Conservation (phyloP, 495 filamentous ascomycete genomes). For the Choiromyces venosus region DNA sequence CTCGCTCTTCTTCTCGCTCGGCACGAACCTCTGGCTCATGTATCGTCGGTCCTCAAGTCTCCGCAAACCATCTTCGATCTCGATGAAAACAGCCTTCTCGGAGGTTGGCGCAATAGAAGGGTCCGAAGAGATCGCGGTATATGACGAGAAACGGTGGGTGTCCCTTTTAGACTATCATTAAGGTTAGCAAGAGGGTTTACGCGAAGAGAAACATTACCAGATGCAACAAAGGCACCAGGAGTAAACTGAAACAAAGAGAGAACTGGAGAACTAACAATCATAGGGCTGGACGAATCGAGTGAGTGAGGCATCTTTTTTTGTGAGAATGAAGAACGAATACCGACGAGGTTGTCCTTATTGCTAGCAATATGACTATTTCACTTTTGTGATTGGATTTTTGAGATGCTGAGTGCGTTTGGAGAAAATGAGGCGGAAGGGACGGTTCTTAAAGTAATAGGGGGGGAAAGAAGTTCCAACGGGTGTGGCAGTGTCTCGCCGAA, state of each 20-base stretch:
- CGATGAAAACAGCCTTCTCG: constrained; percentile 38
- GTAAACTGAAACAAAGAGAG: neutral
- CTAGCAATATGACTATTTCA: neutral
- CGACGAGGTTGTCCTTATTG: neutral
- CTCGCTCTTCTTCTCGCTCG: constrained; percentile 73
- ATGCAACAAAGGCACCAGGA: neutral
- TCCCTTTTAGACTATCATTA: constrained; percentile 31
- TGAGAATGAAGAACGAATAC: neutral
- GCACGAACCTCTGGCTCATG: constrained; percentile 74
- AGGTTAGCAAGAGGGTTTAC: constrained; percentile 12
- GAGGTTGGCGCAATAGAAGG: constrained; percentile 32
- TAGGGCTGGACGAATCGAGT: constrained; percentile 40
- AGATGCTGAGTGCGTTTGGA: constrained; percentile 1
- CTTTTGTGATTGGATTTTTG: constrained; percentile 2
- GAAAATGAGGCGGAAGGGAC: constrained; percentile 2
- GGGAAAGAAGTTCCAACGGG: constrained; percentile 15
- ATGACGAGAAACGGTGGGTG: constrained; percentile 35
- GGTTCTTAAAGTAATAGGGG: constrained; percentile 10
- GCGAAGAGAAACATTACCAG: neutral
- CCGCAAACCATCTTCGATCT: constrained; percentile 74
- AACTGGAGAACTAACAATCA: constrained; percentile 38
- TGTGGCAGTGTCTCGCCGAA: constrained; percentile 20
- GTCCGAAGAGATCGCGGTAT: constrained; percentile 30
- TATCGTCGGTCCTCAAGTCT: constrained; percentile 90
- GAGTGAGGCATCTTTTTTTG: constrained; percentile 31